Conservation (phyloP, 768 basidiomycete genomes). For the Jaapia argillacea region DNA sequence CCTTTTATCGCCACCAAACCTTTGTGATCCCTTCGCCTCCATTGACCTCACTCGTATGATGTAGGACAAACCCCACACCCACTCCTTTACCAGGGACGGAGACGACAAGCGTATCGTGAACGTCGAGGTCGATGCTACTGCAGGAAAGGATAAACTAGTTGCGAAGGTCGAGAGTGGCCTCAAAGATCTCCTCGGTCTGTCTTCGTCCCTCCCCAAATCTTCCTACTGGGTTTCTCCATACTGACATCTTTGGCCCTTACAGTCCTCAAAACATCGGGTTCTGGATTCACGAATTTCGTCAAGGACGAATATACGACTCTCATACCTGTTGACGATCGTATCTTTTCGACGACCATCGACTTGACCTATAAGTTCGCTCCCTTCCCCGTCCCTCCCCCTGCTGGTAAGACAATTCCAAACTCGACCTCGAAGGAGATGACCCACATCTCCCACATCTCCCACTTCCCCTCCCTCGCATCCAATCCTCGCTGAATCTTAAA, state of each 20-base stretch:
- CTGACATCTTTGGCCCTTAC: neutral
- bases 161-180: slow-evolving; percentile 63
- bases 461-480: no score
- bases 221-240: neutral
- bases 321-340: slow-evolving; percentile 72
- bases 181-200: slow-evolving; percentile 70
- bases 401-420: neutral
- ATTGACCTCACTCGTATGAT: no score
- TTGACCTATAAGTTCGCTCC: slow-evolving; percentile 55
- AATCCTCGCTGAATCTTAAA: no score
- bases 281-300: slow-evolving; percentile 72
- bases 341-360: slow-evolving; percentile 86
- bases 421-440: neutral
- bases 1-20: no score
- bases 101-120: slow-evolving; percentile 75
- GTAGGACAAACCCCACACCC: slow-evolving; percentile 44
- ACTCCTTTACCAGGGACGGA: slow-evolving; percentile 83
- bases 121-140: slow-evolving; percentile 54
- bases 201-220: neutral
- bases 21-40: no score
- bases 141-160: slow-evolving; percentile 49
- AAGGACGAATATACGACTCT: slow-evolving; percentile 89
- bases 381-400: slow-evolving; percentile 34
- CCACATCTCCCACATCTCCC: neutral
- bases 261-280: slow-evolving; percentile 90